Base-by-base conservation (phyloP, 345 rosid species). In the Jatropha curcas region DNA sequence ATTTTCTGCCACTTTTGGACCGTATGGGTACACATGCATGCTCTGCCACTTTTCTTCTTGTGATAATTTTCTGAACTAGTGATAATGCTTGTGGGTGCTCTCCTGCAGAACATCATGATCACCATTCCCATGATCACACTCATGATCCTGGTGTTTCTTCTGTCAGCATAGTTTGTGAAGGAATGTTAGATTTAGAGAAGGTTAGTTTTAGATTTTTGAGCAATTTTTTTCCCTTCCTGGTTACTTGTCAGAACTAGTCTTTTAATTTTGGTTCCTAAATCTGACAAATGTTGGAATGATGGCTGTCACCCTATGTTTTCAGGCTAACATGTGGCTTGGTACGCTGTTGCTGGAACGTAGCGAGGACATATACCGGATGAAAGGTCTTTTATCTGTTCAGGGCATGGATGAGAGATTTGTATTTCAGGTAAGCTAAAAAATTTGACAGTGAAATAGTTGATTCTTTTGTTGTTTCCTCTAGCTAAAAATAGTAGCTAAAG, bases 101-200 rank as follows among this genome's bases (percentile, higher is more conserved):
- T 56, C 14, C 3, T 78, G 76, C 87, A 95, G 99, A 87, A 43
- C 94, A 89, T 84, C 90, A 92, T 67, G 86, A 46, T 77, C 86
- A 88, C 68, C 98, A 88, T 78, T 73, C 90, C 25, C 95, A 89
- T 77, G 97, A 90, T 82, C 97, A 94, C 81, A 75, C 91, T 78
- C 99, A 95, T 70, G 99, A 95, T 84, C 98, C 97, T 2, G 94
- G 94, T 57, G 94, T 95, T 82, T 84, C 99, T 75, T 95, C 98
- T 37, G 92, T 95, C 82, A 90, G 96, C 86, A 83, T 92, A 61
- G 96, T 89, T 71, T 92, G 98, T 76, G 92, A 95, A 83, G 99
- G 99, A 71, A 88, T 80, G 86, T 83, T 92, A 74, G 98, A 92
- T 82, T 92, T 95, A 14, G 99, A 95, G 78, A 95, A 92, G 99